Evolutionary conservation across 2,329 filamentous ascomycete species (phyloP), one percentile per base, ranked within the genome.

Genomic region (Microascus cirrosus): DNA sequence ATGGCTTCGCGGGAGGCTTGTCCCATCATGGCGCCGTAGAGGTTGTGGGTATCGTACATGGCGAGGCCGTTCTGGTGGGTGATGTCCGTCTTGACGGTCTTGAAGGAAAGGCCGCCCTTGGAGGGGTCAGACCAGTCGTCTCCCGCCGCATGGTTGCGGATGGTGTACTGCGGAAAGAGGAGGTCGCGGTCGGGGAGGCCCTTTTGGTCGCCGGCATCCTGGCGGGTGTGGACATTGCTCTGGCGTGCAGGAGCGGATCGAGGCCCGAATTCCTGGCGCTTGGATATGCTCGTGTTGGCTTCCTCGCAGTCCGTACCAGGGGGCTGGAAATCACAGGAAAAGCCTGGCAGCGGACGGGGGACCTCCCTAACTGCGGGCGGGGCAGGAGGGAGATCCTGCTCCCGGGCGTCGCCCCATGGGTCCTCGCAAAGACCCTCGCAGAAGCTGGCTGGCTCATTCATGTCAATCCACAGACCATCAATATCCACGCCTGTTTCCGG

Each of bases 1-100:
- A 92, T 88, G 1, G 88, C 84, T 13, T 77, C 69, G 56, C 82
- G 79, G 0, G 85, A 87, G 4, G 81, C 73, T 20, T 76, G 71
- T 1, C 84, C 86, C 87, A 91, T 92, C 83, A 89, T 84, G 8
- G 81, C 80, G 1, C 89, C 89, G 67, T 89, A 90, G 1, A 91
- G 70, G 63, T 91, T 91, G 68, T 92, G 89, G 0, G 84, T 87
- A 63, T 92, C 89, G 65, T 89, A 90, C 68, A 88, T 82, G 22
- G 77, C 74, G 42, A 84, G 72, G 1, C 86, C 86, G 59, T 87
- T 84, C 50, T 82, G 77, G 67, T 90, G 86, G 10, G 85, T 77
- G 10, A 89, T 71, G 65, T 89, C 80, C 0, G 86, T 87, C 61
- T 82, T 77, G 57, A 89, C 80, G 0, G 87, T 85, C 65, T 81